phyloP scores from a whole-genome alignment of 2,329 filamentous ascomycete genomes.

The Microdochium nivale region DNA sequence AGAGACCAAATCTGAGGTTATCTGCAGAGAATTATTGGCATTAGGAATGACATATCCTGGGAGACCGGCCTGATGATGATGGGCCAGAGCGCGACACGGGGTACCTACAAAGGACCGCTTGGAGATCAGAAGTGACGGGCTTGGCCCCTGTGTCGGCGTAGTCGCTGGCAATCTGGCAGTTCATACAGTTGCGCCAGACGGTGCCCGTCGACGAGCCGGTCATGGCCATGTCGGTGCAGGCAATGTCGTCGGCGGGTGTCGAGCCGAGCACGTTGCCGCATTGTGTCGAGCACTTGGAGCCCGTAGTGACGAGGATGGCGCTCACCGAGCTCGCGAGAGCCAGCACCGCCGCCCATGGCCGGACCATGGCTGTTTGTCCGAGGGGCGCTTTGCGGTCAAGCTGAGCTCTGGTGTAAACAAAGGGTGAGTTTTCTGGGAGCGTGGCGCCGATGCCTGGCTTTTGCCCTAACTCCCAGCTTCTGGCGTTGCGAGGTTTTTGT shows the following conservation, averaged over 20 bases:
- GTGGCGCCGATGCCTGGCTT: too few relatives aligned
- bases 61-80: conserved; percentile 7
- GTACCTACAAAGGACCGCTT: conserved; percentile 45
- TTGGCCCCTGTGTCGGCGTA: conserved; percentile 29
- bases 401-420: too few relatives aligned
- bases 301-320: conserved; percentile 32
- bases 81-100: too few relatives aligned
- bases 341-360: conserved; percentile 10
- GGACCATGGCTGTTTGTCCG: conserved; percentile 2
- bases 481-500: too few relatives aligned
- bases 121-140: conserved; percentile 34
- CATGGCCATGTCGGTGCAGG: conserved; percentile 35
- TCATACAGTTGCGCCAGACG: conserved; percentile 42
- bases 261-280: conserved; percentile 45
- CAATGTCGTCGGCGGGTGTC: conserved; percentile 37
- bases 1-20: conserved; percentile 47
- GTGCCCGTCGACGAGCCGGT: conserved; percentile 27
- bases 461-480: too few relatives aligned
- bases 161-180: conserved; percentile 42
- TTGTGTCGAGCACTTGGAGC: conserved; percentile 38
- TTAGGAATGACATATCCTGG: too few relatives aligned
- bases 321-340: conserved; percentile 11
- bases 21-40: too few relatives aligned
- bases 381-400: neutral
- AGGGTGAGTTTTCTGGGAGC: too few relatives aligned